Evolutionary conservation across 2,329 filamentous ascomycete species (phyloP).

Genomic region (Fusarium sterilihyphosum): DNA sequence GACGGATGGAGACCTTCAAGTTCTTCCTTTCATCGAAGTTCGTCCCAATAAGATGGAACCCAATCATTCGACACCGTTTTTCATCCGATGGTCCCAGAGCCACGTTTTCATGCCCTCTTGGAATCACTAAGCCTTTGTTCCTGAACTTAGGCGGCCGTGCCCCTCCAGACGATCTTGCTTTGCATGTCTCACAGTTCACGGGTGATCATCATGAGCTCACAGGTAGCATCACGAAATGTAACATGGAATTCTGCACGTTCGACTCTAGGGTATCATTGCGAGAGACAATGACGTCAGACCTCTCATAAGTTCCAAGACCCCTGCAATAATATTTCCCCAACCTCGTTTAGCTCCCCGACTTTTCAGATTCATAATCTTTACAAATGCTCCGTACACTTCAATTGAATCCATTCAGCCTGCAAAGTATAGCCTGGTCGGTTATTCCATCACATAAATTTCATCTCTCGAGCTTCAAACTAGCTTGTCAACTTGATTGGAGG

Average conservation of each 20-base stretch:
- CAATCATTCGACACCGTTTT: neutral
- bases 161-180: neutral
- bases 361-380: neutral
- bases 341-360: neutral
- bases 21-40: neutral
- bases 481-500: constrained; percentile 2
- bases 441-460: neutral
- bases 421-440: neutral
- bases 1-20: too few species aligned
- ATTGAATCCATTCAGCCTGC: neutral
- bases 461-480: neutral
- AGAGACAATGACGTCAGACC: constrained; percentile 12
- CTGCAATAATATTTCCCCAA: constrained; percentile 1
- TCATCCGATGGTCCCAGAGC: neutral
- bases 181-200: neutral
- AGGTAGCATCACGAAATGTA: constrained; percentile 3
- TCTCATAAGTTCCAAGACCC: constrained; percentile 2
- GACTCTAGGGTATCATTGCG: neutral
- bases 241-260: neutral
- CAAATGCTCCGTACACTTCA: neutral
- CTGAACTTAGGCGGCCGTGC: neutral
- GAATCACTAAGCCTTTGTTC: neutral
- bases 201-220: neutral
- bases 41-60: neutral
- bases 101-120: neutral